Evolutionary conservation across 768 basidiomycete species (phyloP), one percentile per base, ranked within the genome.

Genomic region (Amylocystis lapponica): DNA sequence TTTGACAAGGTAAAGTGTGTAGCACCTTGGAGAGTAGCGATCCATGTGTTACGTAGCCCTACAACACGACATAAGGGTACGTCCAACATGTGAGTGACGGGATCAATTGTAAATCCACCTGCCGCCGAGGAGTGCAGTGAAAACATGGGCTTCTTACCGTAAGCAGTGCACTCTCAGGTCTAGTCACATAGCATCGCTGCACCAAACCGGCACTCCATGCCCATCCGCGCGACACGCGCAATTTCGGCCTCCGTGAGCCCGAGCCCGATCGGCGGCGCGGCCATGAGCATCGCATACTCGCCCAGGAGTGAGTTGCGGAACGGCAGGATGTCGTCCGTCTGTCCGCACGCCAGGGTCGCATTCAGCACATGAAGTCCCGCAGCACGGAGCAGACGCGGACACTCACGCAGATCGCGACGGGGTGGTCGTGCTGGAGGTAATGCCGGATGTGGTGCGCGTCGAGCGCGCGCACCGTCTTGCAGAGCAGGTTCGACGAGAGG

Each of bases 241-340:
- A 91, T 72, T 49, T 87, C 77, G 0, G 60, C 65, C 49, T 81
- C 72, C 0, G 65, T 64, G 35, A 91, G 62, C 1, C 85, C 88
- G 2, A 92, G 69, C 3, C 89, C 89, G 23, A 78, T 54, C 0
- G 88, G 88, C n/a, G 76, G 67, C 19, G 66, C 58, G 0, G 89
- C 89, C 41, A 91, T 66, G 27, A 92, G 74, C 5, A 91, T 66
- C 0, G 88, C 86, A 49, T 92, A 92, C 59, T 92, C 89, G 3
- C 70, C 86, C 0, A 81, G 55, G 2, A 91, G 67, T 3, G 83
- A 80, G 8, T 80, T 90, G 20, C 77, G 75, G 64, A 91, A 91
- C 0, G 81, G 80, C 14, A 92, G 77, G 4, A 72, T 78, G 57
- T 92, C 89, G 56, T 91, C 89, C 25, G 88, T 91, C 88, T 90